These are phyloP conservation scores for Penicillium occitanis DNA, from an alignment of 2,329 filamentous ascomycete species.

Conservation along the genomic window DNA sequence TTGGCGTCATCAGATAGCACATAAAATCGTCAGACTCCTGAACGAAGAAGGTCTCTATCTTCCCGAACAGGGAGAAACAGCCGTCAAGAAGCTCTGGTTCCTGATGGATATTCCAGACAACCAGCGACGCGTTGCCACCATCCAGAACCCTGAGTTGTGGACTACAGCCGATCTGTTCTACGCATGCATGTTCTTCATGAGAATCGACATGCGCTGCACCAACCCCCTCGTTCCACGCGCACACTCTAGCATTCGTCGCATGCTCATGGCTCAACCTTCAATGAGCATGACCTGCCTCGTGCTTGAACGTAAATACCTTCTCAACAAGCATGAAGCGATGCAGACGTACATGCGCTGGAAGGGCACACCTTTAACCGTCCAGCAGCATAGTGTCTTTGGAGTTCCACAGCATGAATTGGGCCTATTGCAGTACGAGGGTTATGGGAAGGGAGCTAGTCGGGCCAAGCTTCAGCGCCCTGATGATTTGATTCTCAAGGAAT, in stretches of 20 bases:
- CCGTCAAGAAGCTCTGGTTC: conserved; percentile 69
- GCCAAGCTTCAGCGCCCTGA: conserved; percentile 57
- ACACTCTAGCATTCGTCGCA: conserved; percentile 52
- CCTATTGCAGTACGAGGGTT: conserved; percentile 40
- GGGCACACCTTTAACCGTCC: conserved; percentile 40
- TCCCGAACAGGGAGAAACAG: conserved; percentile 49
- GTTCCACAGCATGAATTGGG: conserved; percentile 57
- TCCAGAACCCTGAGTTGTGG: conserved; percentile 58
- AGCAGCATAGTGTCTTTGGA: conserved; percentile 46
- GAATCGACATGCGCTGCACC: conserved; percentile 69
- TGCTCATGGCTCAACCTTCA: conserved; percentile 61
- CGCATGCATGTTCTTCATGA: conserved; percentile 65
- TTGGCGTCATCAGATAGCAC: conserved; percentile 56
- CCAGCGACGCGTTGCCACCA: conserved; percentile 53
- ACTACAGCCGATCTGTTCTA: conserved; percentile 60
- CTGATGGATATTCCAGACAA: conserved; percentile 66
- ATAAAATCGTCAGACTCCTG: conserved; percentile 64
- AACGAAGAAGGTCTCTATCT: conserved; percentile 58
- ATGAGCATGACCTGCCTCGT: conserved; percentile 60
- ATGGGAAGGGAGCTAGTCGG: conserved; percentile 35
- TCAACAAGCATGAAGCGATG: conserved; percentile 53
- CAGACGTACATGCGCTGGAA: conserved; percentile 60
- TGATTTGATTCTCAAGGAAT: conserved; percentile 59
- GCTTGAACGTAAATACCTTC: conserved; percentile 58
- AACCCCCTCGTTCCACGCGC: conserved; percentile 60